Evolutionary conservation across 768 basidiomycete genomes (phyloP), one percentile per base, ranked within the genome.

Genomic region (Dentipellis sp.): DNA sequence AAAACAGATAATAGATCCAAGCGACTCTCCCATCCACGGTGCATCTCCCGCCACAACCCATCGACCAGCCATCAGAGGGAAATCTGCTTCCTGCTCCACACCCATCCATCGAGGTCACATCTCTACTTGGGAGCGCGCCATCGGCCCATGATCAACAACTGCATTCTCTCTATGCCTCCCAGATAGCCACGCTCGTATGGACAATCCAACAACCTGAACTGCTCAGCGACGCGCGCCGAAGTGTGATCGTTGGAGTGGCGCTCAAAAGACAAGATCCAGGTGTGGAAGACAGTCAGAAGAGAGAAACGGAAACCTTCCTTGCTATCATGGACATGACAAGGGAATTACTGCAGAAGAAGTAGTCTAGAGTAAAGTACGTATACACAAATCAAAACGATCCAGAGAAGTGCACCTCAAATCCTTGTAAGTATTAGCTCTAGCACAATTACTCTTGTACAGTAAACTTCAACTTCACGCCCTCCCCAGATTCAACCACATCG

Each of bases 141-240:
- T 82, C 87, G 0, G 79, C 83, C 10, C 81, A 88, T 54, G 65
- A 83, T 57, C 83, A 84, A 51, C 83, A 82, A 0, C 70, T 95
- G 21, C 80, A 94, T 65, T 83, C 84, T 37, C 74, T 95, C 0
- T 95, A 94, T 68, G 84, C 83, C 0, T 75, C 84, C n/a, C 94
- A 97, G 63, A 84, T 92, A 47, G 89, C 92, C 0, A 91, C 91
- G 0, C 75, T 94, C 29, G 68, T 94, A 6, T 97, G 93, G 88
- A 73, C 75, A 0, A 64, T 78, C 54, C 75, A 76, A 53, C 66
- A 70, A n/a, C 66, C 74, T 45, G 70, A 63, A 42, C 63, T 70
- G 22, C 56, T 77, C 49, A 54, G 48, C 34, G 19, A 53, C 21
- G 37, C 59, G 34, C 56, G 42, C 37, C 57, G 35, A 40, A 48